Evolutionary conservation across 2,329 filamentous ascomycete genomes (phyloP), one percentile per base, ranked within the genome.

Genomic region (Fusarium piperis): DNA sequence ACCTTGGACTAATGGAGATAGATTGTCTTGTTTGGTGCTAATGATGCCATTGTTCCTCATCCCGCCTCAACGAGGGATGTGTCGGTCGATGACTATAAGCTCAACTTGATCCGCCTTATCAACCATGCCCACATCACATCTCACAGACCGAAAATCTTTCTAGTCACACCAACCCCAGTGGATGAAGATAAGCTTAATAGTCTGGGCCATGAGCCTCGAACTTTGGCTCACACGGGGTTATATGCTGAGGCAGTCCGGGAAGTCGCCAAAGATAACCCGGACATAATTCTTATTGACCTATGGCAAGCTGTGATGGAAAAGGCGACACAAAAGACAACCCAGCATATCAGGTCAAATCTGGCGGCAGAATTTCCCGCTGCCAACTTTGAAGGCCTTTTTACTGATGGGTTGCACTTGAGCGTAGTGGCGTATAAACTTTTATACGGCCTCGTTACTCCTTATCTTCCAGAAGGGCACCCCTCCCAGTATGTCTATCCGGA

Each of bases 191-290:
- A 39, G 15, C 35, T 57, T 13, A 57, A 57, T 28, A 18, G 15
- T 9, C 55, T 57, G 16, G 55, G 55, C 18, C 55, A 57, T 41
- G 55, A 57, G n/a, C 20, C 55, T 11, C 55, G 55, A 13, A 41
- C 55, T 30, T 33, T 41, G 13, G 55, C 33, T 18, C 33, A 57
- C 35, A 57, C 35, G n/a, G 9, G 35, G 9, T 41, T 57, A 7
- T 57, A 57, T 30, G 55, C 55, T 32, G 55, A 57, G 15, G 55
- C 36, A 44, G 55, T 57, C n/a, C 55, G 55, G 16, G 55, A 57
- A 41, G 26, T 57, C 32, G 20, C 55, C 3, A 28, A 15, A 35
- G 55, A 57, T 32, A 57, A 39, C 16, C 26, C 55, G 18, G 55
- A 39, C 7, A 35, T 57, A n/a, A 26, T 57, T 57, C 55, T 57